These are phyloP conservation scores for Vigna hirtella DNA, from an alignment of 306 rosid genomes.

Conservation along the genomic window DNA sequence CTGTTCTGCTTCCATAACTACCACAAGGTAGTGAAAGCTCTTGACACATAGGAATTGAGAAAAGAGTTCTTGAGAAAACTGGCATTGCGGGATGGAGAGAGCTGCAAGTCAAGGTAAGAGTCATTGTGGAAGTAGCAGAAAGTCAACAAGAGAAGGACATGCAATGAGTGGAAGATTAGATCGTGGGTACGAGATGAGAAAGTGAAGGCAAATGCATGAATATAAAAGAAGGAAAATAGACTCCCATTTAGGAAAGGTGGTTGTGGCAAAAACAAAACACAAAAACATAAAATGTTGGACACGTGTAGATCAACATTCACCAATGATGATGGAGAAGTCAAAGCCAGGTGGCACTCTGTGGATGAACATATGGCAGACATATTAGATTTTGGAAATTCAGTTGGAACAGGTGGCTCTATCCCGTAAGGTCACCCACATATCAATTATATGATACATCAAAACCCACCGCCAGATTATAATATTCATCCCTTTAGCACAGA, in stretches of 20 bases:
- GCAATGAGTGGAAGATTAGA: not conserved
- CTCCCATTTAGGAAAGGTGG: not conserved
- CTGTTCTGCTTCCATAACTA: conserved; percentile 46
- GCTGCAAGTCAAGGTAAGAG: conserved; percentile 57
- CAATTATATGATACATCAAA: not conserved
- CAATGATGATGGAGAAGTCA: not conserved
- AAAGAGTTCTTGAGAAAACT: conserved; percentile 56
- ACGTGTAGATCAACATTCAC: not conserved
- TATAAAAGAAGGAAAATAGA: not conserved
- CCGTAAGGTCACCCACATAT: not conserved
- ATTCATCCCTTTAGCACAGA: no score
- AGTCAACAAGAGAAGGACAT: not conserved
- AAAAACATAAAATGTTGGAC: not conserved
- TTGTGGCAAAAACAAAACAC: not conserved
- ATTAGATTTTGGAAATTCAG: not conserved
- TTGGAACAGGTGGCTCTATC: not conserved
- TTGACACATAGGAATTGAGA: conserved; percentile 50
- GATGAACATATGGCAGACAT: not conserved
- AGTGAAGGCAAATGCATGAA: conserved; percentile 27
- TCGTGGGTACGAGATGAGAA: not conserved
- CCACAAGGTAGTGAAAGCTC: conserved; percentile 47
- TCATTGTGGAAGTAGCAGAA: conserved; percentile 49
- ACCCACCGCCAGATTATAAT: not conserved
- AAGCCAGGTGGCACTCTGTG: not conserved
- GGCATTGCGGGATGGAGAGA: conserved; percentile 61